A percentile compares a stretch with the other conserved stretches of the same genome.
Evolutionary conservation across 495 filamentous ascomycete genomes (phyloP).

Genomic region (Penicillium roqueforti): DNA sequence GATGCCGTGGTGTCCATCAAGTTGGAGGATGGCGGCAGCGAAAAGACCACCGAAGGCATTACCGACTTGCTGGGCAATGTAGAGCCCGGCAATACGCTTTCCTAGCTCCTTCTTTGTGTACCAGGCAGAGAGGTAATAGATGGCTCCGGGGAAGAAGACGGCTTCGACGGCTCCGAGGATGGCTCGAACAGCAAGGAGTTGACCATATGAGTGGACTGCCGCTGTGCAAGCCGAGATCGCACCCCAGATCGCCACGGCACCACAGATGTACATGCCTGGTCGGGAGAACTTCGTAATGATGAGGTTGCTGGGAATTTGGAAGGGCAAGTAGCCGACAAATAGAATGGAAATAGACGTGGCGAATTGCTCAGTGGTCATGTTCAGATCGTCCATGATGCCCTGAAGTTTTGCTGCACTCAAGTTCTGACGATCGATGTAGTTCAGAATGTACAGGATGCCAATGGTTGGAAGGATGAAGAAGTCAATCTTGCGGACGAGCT

Average conservation of each 20-base stretch:
- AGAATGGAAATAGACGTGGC: conserved; percentile 30
- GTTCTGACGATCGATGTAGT: conserved; percentile 37
- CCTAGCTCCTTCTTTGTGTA: conserved; percentile 54
- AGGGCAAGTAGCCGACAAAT: conserved; percentile 47
- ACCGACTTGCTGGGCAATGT: conserved; percentile 52
- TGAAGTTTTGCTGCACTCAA: conserved; percentile 28
- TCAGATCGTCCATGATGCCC: conserved; percentile 27
- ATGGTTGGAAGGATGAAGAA: conserved; percentile 34
- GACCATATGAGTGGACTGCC: conserved; percentile 23
- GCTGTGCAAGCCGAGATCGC: conserved; percentile 43
- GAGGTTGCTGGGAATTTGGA: conserved; percentile 58
- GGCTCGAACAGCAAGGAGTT: conserved; percentile 34
- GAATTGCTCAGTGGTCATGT: conserved; percentile 29
- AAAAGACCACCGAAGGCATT: conserved; percentile 56
- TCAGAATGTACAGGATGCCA: conserved; percentile 38
- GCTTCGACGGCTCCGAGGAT: conserved; percentile 41
- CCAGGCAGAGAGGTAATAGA: conserved; percentile 55
- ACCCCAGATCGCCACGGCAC: conserved; percentile 48
- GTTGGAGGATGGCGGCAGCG: conserved; percentile 49
- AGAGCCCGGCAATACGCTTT: conserved; percentile 54
- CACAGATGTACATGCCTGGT: conserved; percentile 31
- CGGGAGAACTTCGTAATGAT: conserved; percentile 45
- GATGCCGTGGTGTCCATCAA: conserved; percentile 40
- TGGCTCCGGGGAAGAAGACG: conserved; percentile 51
- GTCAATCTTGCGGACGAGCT: conserved; percentile 42